Conservation (phyloP, 257 asterid species). For the Solanum corneliomulleri region DNA sequence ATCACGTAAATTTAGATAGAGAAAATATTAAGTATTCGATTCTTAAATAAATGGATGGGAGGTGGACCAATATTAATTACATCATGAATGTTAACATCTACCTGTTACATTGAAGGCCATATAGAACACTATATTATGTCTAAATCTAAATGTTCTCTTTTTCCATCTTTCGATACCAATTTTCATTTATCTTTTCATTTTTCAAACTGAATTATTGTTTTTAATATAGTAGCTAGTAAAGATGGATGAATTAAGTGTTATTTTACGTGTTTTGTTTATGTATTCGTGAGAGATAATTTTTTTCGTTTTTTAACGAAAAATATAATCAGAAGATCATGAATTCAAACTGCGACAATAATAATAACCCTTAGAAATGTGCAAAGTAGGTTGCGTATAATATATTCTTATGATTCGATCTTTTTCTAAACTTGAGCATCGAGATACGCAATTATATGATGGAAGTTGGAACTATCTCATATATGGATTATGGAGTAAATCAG, state of each 20-base stretch:
- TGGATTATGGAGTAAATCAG: neutral
- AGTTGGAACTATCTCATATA: neutral
- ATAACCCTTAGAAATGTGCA: neutral
- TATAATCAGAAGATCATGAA: too few relatives aligned
- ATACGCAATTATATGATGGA: neutral
- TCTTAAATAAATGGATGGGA: neutral
- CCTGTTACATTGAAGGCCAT: neutral
- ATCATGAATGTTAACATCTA: neutral
- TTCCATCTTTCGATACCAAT: neutral
- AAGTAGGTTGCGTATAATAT: neutral
- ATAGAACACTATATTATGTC: neutral
- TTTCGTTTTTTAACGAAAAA: too few relatives aligned
- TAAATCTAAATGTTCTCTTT: neutral
- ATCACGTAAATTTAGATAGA: too few relatives aligned
- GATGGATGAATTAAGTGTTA: neutral
- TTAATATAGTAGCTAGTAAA: too few relatives aligned
- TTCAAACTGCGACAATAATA: too few relatives aligned
- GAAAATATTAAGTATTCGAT: too few relatives aligned
- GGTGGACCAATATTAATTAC: neutral
- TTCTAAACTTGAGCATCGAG: neutral
- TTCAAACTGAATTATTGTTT: neutral
- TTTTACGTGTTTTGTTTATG: neutral
- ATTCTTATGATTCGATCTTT: neutral
- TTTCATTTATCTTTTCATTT: neutral
- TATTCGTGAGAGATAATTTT: neutral